These are phyloP conservation scores for Penicillium ochrochloron DNA, from an alignment of 495 filamentous ascomycete genomes.

Conservation along the genomic window DNA sequence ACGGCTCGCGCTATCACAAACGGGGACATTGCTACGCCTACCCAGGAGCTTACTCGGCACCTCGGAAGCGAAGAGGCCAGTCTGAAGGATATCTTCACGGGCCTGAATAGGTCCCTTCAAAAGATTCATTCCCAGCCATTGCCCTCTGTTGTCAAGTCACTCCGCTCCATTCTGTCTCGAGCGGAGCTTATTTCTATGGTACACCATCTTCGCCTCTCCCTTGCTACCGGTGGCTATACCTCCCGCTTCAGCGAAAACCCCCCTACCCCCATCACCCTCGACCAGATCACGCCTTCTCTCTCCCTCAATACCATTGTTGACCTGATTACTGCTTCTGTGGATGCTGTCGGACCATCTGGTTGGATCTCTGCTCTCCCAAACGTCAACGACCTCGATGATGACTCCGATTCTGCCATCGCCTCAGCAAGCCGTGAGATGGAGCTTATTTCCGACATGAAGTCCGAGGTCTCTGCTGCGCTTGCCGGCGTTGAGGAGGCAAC, in stretches of 20 bases:
- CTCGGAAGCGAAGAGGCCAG: conserved; percentile 30
- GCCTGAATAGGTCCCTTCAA: conserved; percentile 54
- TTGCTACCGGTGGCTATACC: conserved; percentile 51
- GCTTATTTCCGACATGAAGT: conserved; percentile 66
- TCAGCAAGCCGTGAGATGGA: conserved; percentile 61
- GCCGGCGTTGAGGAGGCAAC: conserved; percentile 76
- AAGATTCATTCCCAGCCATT: conserved; percentile 69
- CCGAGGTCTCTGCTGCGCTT: conserved; percentile 75
- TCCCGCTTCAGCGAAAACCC: conserved; percentile 50
- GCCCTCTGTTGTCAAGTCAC: conserved; percentile 57
- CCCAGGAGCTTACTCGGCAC: conserved; percentile 33
- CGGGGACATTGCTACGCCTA: conserved; percentile 30
- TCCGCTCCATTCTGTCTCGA: conserved; percentile 67
- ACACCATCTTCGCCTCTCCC: conserved; percentile 72
- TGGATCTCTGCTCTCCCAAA: conserved; percentile 66
- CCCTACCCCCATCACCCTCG: conserved; percentile 52
- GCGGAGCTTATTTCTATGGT: conserved; percentile 74
- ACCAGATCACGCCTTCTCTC: conserved; percentile 53
- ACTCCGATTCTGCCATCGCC: conserved; percentile 52
- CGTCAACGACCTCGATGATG: conserved; percentile 30
- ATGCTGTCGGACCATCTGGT: conserved; percentile 80
- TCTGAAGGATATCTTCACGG: conserved; percentile 43
- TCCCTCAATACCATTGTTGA: conserved; percentile 60
- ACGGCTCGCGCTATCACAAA: conserved; percentile 38
- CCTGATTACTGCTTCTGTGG: conserved; percentile 75